These are phyloP conservation scores for Iberis pinnata DNA, from an alignment of 345 rosid species.

Conservation along the genomic window DNA sequence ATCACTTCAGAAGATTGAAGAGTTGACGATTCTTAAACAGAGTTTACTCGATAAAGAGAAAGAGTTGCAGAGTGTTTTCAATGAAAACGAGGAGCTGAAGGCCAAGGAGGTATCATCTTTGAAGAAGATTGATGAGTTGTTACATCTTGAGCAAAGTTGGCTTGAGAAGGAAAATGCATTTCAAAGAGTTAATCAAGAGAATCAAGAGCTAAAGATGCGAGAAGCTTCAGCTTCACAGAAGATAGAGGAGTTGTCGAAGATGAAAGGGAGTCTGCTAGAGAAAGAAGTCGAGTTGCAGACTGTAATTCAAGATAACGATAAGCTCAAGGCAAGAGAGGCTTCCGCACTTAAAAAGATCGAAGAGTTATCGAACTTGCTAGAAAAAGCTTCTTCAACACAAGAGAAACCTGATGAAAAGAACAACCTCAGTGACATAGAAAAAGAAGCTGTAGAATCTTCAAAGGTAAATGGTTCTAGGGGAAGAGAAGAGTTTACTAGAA, in stretches of 20 bases:
- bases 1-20: slow-evolving; percentile 52
- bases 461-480: slow-evolving; percentile 62
- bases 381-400: slow-evolving; percentile 14
- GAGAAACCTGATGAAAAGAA: slow-evolving; percentile 35
- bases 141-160: slow-evolving; percentile 27
- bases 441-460: slow-evolving; percentile 69
- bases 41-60: slow-evolving; percentile 24
- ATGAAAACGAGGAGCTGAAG: slow-evolving; percentile 65
- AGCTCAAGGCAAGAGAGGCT: slow-evolving; percentile 47
- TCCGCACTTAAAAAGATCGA: slow-evolving; percentile 35
- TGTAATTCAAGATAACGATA: slow-evolving; percentile 21
- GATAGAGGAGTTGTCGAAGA: slow-evolving; percentile 27
- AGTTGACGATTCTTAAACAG: slow-evolving; percentile 38
- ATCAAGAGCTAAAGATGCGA: slow-evolving; percentile 17
- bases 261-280: slow-evolving; percentile 58
- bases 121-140: slow-evolving; percentile 26
- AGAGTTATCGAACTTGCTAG: slow-evolving; percentile 21
- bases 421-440: slow-evolving; percentile 37
- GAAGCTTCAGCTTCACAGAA: slow-evolving; percentile 23
- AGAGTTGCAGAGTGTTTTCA: slow-evolving; percentile 24
- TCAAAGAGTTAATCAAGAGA: slow-evolving; percentile 16
- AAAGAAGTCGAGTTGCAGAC: slow-evolving; percentile 61
- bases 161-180: slow-evolving; percentile 9
- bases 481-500: slow-evolving; percentile 49
- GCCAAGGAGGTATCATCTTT: slow-evolving; percentile 23